Conservation (phyloP, 306 rosid species). For the Cicer chorassanicum region DNA sequence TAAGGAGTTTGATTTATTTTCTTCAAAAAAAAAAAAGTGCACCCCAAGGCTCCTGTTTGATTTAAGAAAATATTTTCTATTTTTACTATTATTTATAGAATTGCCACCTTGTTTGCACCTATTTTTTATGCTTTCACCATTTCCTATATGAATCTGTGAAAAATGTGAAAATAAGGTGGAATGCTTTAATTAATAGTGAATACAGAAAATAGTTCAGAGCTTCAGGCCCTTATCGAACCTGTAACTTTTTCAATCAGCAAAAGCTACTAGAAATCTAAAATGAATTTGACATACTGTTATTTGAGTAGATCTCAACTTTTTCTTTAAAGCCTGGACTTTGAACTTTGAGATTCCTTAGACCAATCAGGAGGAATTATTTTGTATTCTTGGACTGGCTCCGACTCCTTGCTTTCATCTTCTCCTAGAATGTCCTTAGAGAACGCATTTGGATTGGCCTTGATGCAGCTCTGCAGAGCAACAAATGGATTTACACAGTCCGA, state of each 20-base stretch:
- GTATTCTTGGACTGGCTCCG: slow-evolving; percentile 55
- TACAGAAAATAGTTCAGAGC: neutral
- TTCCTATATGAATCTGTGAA: neutral
- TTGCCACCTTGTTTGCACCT: neutral
- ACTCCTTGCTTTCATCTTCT: slow-evolving; percentile 56
- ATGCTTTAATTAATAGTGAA: neutral
- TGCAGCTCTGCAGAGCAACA: slow-evolving; percentile 84
- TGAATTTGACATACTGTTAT: slow-evolving; percentile 12
- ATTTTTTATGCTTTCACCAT: neutral
- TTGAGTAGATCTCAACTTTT: slow-evolving; percentile 2
- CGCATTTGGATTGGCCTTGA: slow-evolving; percentile 83
- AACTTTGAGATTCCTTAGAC: slow-evolving; percentile 64
- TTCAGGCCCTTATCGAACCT: slow-evolving; percentile 2
- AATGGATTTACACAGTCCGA: slow-evolving; percentile 90
- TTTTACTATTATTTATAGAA: slow-evolving; percentile 3
- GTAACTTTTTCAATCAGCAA: neutral
- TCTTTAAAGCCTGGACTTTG: slow-evolving; percentile 67
- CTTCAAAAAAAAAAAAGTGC: neutral
- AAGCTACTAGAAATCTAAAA: slow-evolving; percentile 25
- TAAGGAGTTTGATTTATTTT: neutral
- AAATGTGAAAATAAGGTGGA: neutral
- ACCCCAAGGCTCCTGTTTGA: neutral
- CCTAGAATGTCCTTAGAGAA: slow-evolving; percentile 69
- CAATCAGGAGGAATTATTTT: slow-evolving; percentile 74
- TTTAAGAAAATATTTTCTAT: neutral